phyloP scores from a whole-genome alignment of 2,329 filamentous ascomycete genomes.

The Dactylellina haptotyla region DNA sequence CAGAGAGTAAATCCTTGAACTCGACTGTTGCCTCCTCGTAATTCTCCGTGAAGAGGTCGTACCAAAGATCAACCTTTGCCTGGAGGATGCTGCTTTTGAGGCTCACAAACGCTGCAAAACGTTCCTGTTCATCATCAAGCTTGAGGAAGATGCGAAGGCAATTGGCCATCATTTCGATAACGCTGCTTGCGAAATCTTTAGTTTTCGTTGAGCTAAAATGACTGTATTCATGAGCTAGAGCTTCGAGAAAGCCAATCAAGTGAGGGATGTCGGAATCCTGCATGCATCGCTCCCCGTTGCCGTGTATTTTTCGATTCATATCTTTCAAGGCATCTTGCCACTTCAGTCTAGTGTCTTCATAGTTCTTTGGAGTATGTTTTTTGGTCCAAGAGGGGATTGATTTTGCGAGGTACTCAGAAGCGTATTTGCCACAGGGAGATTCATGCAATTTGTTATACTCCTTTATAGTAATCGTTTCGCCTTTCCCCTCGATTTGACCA shows the following conservation, averaged over 20 bases:
- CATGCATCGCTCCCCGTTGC: neutral
- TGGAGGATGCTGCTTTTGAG: no score
- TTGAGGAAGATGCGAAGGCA: no score
- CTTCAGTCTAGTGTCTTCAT: neutral
- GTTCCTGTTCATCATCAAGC: no score
- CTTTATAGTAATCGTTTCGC: neutral
- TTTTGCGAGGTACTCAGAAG: neutral
- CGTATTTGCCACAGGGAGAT: neutral
- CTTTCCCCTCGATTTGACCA: neutral
- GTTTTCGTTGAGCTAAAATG: neutral
- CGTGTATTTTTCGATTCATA: conserved; percentile 1
- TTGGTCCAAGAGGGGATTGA: neutral
- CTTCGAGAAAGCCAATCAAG: conserved; percentile 10
- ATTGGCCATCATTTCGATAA: neutral
- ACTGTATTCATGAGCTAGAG: conserved; percentile 6
- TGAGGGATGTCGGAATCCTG: conserved; percentile 2
- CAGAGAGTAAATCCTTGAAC: neutral
- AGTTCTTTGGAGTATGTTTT: neutral
- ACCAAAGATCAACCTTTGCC: no score
- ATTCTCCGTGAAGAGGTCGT: neutral
- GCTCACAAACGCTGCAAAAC: no score
- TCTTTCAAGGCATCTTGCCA: conserved; percentile 13
- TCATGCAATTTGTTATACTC: neutral
- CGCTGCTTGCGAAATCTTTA: neutral
- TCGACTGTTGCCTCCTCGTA: neutral